phyloP scores from a whole-genome alignment of 2,329 filamentous ascomycete genomes.

The Acrocalymma vagum region DNA sequence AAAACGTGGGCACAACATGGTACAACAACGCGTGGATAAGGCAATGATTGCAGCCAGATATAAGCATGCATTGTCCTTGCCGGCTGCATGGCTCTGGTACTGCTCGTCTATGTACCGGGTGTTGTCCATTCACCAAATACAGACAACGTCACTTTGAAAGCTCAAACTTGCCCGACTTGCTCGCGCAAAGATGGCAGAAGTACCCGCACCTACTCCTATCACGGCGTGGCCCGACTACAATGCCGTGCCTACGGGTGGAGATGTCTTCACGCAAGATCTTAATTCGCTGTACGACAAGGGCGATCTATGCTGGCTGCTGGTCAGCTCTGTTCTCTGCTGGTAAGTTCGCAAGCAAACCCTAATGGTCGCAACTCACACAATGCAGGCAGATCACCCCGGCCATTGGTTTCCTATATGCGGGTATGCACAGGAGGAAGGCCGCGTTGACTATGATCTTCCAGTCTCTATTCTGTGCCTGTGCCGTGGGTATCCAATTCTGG shows the following conservation, averaged over 20 bases:
- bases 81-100: slow-evolving; percentile 2
- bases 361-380: slow-evolving; percentile 4
- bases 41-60: slow-evolving; percentile 9
- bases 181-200: slow-evolving; percentile 28
- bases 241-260: slow-evolving; percentile 51
- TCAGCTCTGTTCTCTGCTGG: slow-evolving; percentile 40
- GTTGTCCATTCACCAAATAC: too few species aligned
- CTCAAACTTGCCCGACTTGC: slow-evolving; percentile 1
- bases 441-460: slow-evolving; percentile 58
- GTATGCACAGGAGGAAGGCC: slow-evolving; percentile 41
- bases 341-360: slow-evolving; percentile 4
- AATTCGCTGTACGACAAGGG: slow-evolving; percentile 58
- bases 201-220: slow-evolving; percentile 39
- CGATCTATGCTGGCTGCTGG: slow-evolving; percentile 55
- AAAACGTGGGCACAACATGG: slow-evolving; percentile 2
- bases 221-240: slow-evolving; percentile 55
- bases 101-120: too few species aligned
- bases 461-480: slow-evolving; percentile 57
- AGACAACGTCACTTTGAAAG: too few species aligned
- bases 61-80: slow-evolving; percentile 12
- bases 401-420: slow-evolving; percentile 45
- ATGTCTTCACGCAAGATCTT: slow-evolving; percentile 55
- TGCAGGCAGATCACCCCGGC: slow-evolving; percentile 43
- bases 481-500: slow-evolving; percentile 58
- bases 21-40: slow-evolving; percentile 17